Evolutionary conservation across 2,329 filamentous ascomycete genomes (phyloP).

Genomic region (Thielaviopsis populi): DNA sequence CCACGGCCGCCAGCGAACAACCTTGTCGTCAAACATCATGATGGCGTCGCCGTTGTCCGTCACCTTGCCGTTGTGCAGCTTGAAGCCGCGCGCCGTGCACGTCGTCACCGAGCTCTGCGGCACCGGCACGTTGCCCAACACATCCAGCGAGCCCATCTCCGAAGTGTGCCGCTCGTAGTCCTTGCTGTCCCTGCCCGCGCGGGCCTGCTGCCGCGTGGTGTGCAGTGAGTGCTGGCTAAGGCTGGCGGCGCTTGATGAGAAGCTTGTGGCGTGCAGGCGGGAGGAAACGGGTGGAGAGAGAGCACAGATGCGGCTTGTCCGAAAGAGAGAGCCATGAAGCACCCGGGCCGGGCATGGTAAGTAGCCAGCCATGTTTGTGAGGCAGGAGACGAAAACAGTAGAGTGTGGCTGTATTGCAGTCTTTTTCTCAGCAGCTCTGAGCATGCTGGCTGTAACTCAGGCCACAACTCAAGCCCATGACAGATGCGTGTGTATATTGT

Average conservation of each 20-base stretch:
- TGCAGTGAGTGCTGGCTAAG: neutral
- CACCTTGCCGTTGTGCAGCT: slow-evolving; percentile 64
- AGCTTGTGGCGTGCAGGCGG: neutral
- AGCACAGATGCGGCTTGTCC: neutral
- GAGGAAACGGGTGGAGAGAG: neutral
- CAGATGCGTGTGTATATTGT: neutral
- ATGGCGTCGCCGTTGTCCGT: slow-evolving; percentile 56
- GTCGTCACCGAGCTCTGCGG: slow-evolving; percentile 75
- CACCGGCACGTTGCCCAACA: slow-evolving; percentile 57
- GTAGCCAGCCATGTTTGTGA: neutral
- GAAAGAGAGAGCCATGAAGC: neutral
- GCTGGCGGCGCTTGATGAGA: neutral
- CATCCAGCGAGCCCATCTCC: slow-evolving; percentile 40
- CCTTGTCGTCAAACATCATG: slow-evolving; percentile 71
- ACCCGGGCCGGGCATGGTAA: neutral
- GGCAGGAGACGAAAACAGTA: too few species aligned
- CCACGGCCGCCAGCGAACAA: slow-evolving; percentile 83
- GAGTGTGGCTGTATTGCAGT: neutral
- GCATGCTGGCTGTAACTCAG: neutral
- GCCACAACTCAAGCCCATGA: neutral
- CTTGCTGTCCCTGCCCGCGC: neutral
- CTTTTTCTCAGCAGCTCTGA: neutral
- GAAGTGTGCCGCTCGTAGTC: slow-evolving; percentile 3
- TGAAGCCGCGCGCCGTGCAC: slow-evolving; percentile 70
- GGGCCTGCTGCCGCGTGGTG: neutral